Evolutionary conservation across 106 monocot species (phyloP).

Genomic region (Phalaenopsis aphrodite): DNA sequence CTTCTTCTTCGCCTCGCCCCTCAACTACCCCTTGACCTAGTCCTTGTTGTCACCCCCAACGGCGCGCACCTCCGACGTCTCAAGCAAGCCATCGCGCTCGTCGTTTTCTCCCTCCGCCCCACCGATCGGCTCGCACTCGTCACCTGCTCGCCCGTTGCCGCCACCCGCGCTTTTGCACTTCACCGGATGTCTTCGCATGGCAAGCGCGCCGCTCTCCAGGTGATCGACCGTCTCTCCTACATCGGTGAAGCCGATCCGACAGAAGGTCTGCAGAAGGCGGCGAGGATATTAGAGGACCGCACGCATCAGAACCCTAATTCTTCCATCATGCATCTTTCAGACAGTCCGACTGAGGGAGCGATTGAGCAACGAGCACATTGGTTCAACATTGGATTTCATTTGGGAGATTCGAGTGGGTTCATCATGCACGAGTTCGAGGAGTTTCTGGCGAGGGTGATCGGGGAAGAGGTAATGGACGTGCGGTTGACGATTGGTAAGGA

Average conservation of each 20-base stretch:
- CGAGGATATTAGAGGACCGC: conserved; percentile 56
- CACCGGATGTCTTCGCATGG: conserved; percentile 70
- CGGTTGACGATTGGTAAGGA: conserved; percentile 56
- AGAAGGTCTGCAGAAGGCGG: conserved; percentile 57
- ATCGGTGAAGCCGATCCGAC: conserved; percentile 42
- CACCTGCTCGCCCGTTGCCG: conserved; percentile 45
- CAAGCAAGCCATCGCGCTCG: conserved; percentile 79
- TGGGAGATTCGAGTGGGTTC: conserved; percentile 50
- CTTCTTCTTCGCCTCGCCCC: conserved; percentile 50
- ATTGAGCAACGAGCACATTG: conserved; percentile 25
- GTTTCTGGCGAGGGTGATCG: conserved; percentile 55
- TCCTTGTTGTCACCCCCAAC: conserved; percentile 65
- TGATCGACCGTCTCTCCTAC: conserved; percentile 65
- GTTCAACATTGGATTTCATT: conserved; percentile 69
- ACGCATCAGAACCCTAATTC: conserved; percentile 31
- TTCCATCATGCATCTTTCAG: conserved; percentile 55
- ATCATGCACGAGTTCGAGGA: conserved; percentile 96
- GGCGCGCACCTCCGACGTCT: conserved; percentile 67
- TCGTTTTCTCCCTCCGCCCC: conserved; percentile 60
- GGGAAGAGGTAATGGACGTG: conserved; percentile 50
- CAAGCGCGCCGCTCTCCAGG: conserved; percentile 60
- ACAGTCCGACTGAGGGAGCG: conserved; percentile 24
- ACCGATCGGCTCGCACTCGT: conserved; percentile 75
- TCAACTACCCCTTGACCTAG: conserved; percentile 49
- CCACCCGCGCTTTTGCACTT: conserved; percentile 71